These are phyloP conservation scores for Diddensiella transvaalensis DNA, from an alignment of 805 yeast species.

Conservation along the genomic window DNA sequence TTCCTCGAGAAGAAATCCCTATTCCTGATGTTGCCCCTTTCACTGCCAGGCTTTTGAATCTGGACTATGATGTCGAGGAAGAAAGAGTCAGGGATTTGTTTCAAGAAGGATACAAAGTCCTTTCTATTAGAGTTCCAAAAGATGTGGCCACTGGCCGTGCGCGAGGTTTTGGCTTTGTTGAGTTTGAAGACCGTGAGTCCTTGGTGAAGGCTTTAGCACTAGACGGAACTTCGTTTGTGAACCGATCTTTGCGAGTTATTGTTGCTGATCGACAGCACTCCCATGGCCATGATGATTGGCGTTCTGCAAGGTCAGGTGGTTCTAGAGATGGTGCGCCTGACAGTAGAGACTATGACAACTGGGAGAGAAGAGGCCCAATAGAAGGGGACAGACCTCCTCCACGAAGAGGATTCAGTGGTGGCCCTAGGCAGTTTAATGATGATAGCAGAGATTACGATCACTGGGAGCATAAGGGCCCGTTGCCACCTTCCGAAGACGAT, in stretches of 20 bases:
- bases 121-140: constrained; percentile 70
- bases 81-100: constrained; percentile 40
- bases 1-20: constrained; percentile 61
- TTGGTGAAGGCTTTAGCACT: constrained; percentile 70
- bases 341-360: constrained; percentile 25
- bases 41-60: constrained; percentile 82
- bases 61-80: constrained; percentile 79
- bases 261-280: constrained; percentile 62
- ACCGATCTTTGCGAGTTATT: constrained; percentile 64
- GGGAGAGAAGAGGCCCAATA: constrained; percentile 34
- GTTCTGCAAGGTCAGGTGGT: constrained; percentile 28
- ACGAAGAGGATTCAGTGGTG: constrained; percentile 13
- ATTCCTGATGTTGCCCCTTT: constrained; percentile 90
- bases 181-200: constrained; percentile 77
- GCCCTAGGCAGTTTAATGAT: constrained; percentile 27
- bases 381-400: constrained; percentile 26
- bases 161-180: constrained; percentile 88
- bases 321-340: constrained; percentile 32
- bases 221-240: constrained; percentile 66
- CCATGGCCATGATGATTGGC: constrained; percentile 34
- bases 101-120: constrained; percentile 45
- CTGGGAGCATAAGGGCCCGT: constrained; percentile 41
- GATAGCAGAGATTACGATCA: constrained; percentile 25
- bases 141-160: constrained; percentile 64
- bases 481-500: constrained; percentile 48